Percentiles rank a stretch among this genome's conserved stretches.
Conservation (phyloP, 805 yeast species). For the Saccharomycopsis javanensis region DNA sequence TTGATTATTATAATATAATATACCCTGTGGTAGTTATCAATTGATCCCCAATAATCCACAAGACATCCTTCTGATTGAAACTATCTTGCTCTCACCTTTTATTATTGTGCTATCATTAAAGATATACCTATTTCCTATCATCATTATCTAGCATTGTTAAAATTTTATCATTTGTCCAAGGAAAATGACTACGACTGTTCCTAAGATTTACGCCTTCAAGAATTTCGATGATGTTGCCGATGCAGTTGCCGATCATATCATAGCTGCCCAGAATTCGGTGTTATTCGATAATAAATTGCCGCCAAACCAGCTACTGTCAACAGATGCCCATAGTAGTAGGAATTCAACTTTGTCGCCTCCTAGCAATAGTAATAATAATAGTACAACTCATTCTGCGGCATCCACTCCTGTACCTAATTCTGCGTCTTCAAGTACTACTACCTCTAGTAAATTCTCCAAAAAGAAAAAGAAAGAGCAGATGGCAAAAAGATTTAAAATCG, state of each 20-base stretch:
- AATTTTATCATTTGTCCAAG: background rate
- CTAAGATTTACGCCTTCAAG: conserved; percentile 86
- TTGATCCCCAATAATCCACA: too few relatives aligned
- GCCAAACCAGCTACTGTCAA: background rate
- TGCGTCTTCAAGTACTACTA: background rate
- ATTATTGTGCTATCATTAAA: too few relatives aligned
- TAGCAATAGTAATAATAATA: background rate
- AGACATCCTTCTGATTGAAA: too few relatives aligned
- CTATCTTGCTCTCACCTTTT: too few relatives aligned
- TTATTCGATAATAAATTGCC: conserved; percentile 27
- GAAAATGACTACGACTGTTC: conserved; percentile 83
- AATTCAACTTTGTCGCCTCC: background rate
- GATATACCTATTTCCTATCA: too few relatives aligned
- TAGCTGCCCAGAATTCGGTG: conserved; percentile 75
- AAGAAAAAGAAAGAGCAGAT: conserved; percentile 42
- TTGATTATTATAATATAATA: too few relatives aligned
- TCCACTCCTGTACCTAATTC: conserved; percentile 16
- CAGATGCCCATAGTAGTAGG: background rate
- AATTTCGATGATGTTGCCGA: conserved; percentile 87
- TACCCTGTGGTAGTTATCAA: too few relatives aligned
- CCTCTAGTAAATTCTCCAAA: background rate
- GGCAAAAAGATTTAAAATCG: conserved; percentile 75
- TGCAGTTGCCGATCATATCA: conserved; percentile 92
- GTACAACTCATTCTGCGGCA: conserved; percentile 20
- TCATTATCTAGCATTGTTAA: background rate